phyloP scores from a whole-genome alignment of 441 rosid species.

The Adansonia grandidieri region DNA sequence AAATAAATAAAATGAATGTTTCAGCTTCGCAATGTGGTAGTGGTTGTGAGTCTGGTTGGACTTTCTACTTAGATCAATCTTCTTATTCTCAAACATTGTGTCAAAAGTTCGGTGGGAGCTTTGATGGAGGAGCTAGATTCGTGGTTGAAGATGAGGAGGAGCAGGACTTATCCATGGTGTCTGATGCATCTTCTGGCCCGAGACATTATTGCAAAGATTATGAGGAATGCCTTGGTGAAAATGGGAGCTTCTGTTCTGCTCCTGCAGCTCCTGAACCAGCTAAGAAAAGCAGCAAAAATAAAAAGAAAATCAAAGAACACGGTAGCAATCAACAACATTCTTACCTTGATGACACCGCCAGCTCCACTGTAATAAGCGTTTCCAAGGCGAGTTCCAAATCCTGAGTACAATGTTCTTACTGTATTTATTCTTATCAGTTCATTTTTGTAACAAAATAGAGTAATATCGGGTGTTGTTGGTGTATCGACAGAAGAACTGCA shows the following conservation, averaged over 20 bases:
- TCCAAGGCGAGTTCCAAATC: conserved; percentile 45
- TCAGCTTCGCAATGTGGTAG: conserved; percentile 62
- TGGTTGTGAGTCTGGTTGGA: conserved; percentile 91
- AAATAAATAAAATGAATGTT: conserved; percentile 42
- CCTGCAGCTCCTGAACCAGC: conserved; percentile 28
- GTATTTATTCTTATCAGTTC: neutral
- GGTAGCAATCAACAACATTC: conserved; percentile 43
- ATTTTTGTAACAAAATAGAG: neutral
- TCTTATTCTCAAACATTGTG: conserved; percentile 40
- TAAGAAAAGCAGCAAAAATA: conserved; percentile 35
- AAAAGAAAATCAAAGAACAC: conserved; percentile 39
- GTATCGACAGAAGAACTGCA: conserved; percentile 37
- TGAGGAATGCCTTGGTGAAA: conserved; percentile 38
- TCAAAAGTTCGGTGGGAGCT: conserved; percentile 31
- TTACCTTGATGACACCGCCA: conserved; percentile 70
- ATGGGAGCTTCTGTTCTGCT: conserved; percentile 29
- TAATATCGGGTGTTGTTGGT: conserved; percentile 18
- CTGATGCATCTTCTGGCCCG: conserved; percentile 79
- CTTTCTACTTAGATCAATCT: conserved; percentile 71
- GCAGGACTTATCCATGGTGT: conserved; percentile 71
- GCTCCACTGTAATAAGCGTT: conserved; percentile 49
- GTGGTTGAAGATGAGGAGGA: conserved; percentile 36
- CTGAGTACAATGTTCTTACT: neutral
- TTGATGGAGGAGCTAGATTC: conserved; percentile 25
- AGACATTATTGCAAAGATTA: conserved; percentile 46